These are phyloP conservation scores for Pythium inflatum DNA, from an alignment of 352 stramenopile genomes.

Conservation along the genomic window DNA sequence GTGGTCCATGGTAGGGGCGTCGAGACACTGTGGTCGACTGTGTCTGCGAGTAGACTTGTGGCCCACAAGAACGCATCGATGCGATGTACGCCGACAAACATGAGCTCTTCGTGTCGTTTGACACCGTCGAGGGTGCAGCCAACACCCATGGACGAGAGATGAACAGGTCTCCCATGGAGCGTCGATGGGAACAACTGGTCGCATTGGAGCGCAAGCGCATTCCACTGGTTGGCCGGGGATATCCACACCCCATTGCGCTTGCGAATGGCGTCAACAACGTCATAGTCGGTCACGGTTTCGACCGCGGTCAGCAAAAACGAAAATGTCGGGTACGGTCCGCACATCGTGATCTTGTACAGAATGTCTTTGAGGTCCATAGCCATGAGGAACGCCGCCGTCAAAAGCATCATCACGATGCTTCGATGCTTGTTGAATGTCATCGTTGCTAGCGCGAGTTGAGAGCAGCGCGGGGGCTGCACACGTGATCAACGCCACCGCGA, in stretches of 20 bases:
- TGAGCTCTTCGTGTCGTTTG: constrained; percentile 18
- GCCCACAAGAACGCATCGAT: constrained; percentile 29
- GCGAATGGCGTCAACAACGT: constrained; percentile 22
- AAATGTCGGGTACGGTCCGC: constrained; percentile 28
- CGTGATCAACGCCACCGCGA: too few species aligned
- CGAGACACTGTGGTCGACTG: constrained; percentile 18
- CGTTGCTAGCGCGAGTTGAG: too few species aligned
- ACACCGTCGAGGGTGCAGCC: constrained; percentile 25
- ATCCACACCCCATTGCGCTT: constrained; percentile 26
- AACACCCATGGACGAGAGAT: constrained; percentile 21
- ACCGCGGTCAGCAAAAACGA: constrained; percentile 22
- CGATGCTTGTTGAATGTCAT: too few species aligned
- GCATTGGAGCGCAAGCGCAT: constrained; percentile 31
- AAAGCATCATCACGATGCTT: constrained; percentile 35
- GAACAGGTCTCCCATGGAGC: constrained; percentile 24
- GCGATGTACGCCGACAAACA: constrained; percentile 29
- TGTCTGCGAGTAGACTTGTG: constrained; percentile 27
- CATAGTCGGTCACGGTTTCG: constrained; percentile 29
- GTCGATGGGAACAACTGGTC: constrained; percentile 28
- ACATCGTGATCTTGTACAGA: constrained; percentile 35
- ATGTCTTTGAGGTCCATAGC: constrained; percentile 38
- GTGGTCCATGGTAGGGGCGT: constrained; percentile 6
- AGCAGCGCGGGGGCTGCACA: too few species aligned
- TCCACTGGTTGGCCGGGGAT: constrained; percentile 29
- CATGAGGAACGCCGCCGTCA: constrained; percentile 28